A percentile compares a stretch with the other conserved stretches of the same genome.
Evolutionary conservation across 1,284 basidiomycete genomes (phyloP).

Genomic region (Tylopilus orsonianus): DNA sequence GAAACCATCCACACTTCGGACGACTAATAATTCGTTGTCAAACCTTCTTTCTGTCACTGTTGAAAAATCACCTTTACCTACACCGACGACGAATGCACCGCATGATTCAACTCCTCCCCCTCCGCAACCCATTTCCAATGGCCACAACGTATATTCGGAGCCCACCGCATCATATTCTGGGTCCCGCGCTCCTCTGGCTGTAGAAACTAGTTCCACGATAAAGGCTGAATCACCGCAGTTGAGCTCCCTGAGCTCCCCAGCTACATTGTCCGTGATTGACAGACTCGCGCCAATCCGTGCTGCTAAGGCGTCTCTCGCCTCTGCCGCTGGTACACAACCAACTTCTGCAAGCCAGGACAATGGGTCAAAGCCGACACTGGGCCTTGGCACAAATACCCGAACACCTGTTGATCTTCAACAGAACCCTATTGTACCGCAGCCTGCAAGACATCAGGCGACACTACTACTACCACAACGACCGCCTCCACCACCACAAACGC

Average conservation of each 20-base stretch:
- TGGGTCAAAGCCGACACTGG: too few relatives aligned
- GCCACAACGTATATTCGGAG: neutral
- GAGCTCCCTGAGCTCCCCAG: slow-evolving; percentile 13
- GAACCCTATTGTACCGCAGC: neutral
- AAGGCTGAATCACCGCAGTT: slow-evolving; percentile 26
- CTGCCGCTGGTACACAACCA: slow-evolving; percentile 7
- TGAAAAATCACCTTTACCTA: neutral
- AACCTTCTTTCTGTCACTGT: neutral
- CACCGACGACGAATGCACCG: neutral
- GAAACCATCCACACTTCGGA: slow-evolving; percentile 13
- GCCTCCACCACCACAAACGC: neutral
- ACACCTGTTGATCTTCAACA: slow-evolving; percentile 2
- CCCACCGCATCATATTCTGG: neutral
- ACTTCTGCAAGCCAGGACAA: slow-evolving; percentile 4
- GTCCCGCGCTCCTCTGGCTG: neutral
- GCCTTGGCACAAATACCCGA: neutral
- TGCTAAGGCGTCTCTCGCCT: slow-evolving; percentile 27
- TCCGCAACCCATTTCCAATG: neutral
- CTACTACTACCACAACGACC: neutral
- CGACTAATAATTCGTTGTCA: slow-evolving; percentile 23
- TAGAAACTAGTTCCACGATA: slow-evolving; percentile 13
- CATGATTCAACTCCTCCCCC: neutral
- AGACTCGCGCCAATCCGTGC: slow-evolving; percentile 36
- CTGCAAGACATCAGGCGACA: neutral
- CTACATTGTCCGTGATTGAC: slow-evolving; percentile 11